phyloP scores from a whole-genome alignment of 2,329 filamentous ascomycete species.

The Aureobasidium melanogenum region DNA sequence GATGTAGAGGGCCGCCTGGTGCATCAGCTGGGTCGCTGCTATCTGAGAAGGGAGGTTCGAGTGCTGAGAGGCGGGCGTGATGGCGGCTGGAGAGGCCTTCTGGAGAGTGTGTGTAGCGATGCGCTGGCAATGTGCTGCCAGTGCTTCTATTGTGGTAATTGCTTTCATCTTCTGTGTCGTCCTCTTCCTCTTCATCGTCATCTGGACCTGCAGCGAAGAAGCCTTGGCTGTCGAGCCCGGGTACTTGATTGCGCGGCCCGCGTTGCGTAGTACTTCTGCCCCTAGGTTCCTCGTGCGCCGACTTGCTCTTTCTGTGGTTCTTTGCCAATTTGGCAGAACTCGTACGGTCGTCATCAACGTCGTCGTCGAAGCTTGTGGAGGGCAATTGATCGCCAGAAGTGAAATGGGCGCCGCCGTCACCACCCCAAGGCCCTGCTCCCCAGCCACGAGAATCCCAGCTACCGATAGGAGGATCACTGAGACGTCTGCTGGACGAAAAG shows the following conservation, averaged over 20 bases:
- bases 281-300: slow-evolving; percentile 71
- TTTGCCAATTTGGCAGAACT: slow-evolving; percentile 8
- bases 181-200: slow-evolving; percentile 1
- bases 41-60: slow-evolving; percentile 10
- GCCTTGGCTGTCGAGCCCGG: slow-evolving; percentile 10
- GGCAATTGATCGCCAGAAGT: slow-evolving; percentile 23
- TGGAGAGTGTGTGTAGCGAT: slow-evolving; percentile 23
- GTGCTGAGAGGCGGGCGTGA: not conserved
- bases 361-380: slow-evolving; percentile 24
- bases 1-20: not conserved
- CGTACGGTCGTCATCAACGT: slow-evolving; percentile 15
- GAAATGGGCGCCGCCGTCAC: slow-evolving; percentile 25
- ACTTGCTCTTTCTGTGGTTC: slow-evolving; percentile 35
- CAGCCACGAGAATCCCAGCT: slow-evolving; percentile 64
- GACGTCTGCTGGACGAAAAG: slow-evolving; percentile 65
- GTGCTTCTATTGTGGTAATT: not conserved
- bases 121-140: slow-evolving; percentile 28
- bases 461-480: slow-evolving; percentile 39
- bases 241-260: slow-evolving; percentile 6
- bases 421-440: slow-evolving; percentile 41
- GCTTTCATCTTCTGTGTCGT: not conserved
- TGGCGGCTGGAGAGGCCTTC: not conserved
- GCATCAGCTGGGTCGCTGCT: slow-evolving; percentile 12
- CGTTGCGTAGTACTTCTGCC: slow-evolving; percentile 3
- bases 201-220: slow-evolving; percentile 1